A percentile compares a stretch with the other conserved stretches of the same genome.
These are phyloP conservation scores for Trypanosomatidae sp. DNA, from an alignment of 208 protist species.

Conservation along the genomic window DNA sequence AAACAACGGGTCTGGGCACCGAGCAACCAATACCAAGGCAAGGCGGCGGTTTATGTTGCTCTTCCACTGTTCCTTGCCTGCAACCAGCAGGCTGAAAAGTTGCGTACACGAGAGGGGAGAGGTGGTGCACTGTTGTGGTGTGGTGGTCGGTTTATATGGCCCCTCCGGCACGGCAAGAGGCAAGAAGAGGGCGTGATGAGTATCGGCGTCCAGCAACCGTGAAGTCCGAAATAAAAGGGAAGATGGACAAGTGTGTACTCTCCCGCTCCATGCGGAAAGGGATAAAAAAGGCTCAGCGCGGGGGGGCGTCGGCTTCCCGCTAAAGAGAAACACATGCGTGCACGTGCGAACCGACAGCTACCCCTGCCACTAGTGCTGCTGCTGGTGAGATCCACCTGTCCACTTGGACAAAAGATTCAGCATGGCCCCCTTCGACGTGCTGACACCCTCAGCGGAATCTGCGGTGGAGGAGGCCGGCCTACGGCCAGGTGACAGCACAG, in stretches of 20 bases:
- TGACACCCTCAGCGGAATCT: neutral
- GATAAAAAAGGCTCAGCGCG: neutral
- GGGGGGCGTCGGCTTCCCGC: neutral
- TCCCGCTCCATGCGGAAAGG: neutral
- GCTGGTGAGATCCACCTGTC: constrained; percentile 15
- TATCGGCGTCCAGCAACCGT: neutral
- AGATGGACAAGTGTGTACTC: neutral
- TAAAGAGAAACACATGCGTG: neutral
- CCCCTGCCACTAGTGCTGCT: neutral
- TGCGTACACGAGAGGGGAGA: neutral
- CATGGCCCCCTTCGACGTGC: constrained; percentile 10
- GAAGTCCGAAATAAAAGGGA: neutral
- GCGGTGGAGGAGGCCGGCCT: neutral
- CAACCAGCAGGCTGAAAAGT: neutral
- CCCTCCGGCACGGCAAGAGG: neutral
- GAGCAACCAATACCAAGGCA: neutral
- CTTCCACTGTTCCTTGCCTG: neutral
- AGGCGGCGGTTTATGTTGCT: too few relatives aligned
- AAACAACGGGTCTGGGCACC: neutral
- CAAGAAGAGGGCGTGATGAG: neutral
- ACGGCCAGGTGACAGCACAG: neutral
- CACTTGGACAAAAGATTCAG: constrained; percentile 43
- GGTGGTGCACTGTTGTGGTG: neutral
- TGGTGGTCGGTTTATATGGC: neutral
- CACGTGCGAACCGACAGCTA: neutral